Evolutionary conservation across 441 rosid species (phyloP).

Genomic region (Pelargonium fulgidum): DNA sequence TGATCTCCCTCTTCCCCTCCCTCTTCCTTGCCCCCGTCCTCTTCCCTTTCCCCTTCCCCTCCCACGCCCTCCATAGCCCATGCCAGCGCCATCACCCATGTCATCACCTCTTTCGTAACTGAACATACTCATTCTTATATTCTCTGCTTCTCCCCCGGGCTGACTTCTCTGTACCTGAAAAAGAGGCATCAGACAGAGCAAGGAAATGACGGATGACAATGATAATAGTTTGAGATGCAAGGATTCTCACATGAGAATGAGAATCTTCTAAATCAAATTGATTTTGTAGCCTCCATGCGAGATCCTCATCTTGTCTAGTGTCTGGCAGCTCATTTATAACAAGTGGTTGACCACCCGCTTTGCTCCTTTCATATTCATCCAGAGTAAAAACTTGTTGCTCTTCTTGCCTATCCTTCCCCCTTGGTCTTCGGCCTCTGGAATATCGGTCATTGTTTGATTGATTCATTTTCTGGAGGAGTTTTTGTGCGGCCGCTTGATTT

Average conservation of each 20-base stretch:
- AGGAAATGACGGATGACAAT: constrained; percentile 3
- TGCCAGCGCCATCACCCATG: constrained; percentile 14
- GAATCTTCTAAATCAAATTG: constrained; percentile 72
- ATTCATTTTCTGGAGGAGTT: constrained; percentile 77
- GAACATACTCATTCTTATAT: constrained; percentile 69
- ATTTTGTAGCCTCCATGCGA: constrained; percentile 77
- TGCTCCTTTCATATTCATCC: constrained; percentile 66
- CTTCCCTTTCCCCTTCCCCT: constrained; percentile 45
- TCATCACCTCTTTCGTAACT: constrained; percentile 48
- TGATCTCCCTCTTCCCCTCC: constrained; percentile 29
- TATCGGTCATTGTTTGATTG: constrained; percentile 33
- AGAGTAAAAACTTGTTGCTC: constrained; percentile 50
- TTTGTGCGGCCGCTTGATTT: constrained; percentile 88
- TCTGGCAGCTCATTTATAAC: constrained; percentile 33
- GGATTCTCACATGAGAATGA: constrained; percentile 34
- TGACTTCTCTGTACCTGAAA: constrained; percentile 39
- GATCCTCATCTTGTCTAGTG: constrained; percentile 56
- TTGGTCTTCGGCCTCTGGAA: constrained; percentile 40
- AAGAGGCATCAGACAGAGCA: constrained; percentile 9
- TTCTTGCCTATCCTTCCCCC: constrained; percentile 52
- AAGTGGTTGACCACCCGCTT: constrained; percentile 28
- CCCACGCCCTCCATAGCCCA: constrained; percentile 30
- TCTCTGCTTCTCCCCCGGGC: constrained; percentile 42
- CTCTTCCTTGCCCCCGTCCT: constrained; percentile 37
- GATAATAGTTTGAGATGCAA: constrained; percentile 16